Percentiles rank a stretch among this genome's conserved stretches.
These are phyloP conservation scores for Syzygium syzygioides DNA, from an alignment of 441 rosid species.

Conservation along the genomic window DNA sequence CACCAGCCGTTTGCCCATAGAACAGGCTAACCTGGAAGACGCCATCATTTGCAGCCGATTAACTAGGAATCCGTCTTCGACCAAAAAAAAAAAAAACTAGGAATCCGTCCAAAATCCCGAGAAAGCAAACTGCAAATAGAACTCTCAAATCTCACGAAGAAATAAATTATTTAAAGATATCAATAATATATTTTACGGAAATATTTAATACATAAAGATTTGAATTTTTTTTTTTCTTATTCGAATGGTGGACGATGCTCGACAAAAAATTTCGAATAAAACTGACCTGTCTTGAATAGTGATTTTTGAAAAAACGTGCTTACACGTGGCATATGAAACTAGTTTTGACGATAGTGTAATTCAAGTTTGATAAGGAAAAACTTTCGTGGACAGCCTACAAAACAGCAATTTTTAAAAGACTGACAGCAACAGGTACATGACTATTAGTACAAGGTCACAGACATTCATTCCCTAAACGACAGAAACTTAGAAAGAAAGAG, in stretches of 20 bases:
- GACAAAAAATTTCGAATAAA: neutral
- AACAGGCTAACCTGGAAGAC: neutral
- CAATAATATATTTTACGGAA: neutral
- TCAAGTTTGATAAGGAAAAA: neutral
- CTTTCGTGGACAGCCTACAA: neutral
- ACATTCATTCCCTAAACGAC: neutral
- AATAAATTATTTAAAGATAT: neutral
- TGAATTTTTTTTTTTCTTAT: neutral
- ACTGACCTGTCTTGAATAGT: neutral
- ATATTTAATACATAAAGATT: neutral
- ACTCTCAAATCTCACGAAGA: neutral
- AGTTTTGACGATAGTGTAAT: neutral
- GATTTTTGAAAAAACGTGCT: neutral
- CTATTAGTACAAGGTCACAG: neutral
- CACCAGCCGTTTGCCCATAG: neutral
- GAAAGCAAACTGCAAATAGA: neutral
- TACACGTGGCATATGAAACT: neutral
- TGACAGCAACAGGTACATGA: neutral
- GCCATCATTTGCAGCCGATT: neutral
- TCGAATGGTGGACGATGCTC: neutral
- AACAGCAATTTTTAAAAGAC: neutral
- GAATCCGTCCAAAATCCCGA: neutral
- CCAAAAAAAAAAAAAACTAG: no score
- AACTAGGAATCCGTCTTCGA: neutral
- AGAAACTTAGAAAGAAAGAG: no score